Conservation (phyloP, 805 yeast genomes). For the Cyberlindnera petersonii region DNA sequence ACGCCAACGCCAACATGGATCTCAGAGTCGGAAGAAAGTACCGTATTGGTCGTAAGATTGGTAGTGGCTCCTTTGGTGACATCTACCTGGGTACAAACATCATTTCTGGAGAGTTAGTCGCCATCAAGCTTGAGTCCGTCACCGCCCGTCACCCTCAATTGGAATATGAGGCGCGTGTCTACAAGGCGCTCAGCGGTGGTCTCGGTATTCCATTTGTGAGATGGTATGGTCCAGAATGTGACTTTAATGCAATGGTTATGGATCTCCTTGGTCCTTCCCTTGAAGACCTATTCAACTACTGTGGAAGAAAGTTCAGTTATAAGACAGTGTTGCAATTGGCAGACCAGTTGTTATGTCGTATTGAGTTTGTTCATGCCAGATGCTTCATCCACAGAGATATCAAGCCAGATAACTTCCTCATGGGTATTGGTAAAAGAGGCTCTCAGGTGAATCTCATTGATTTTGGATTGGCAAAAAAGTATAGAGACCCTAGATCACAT, state of each 20-base stretch:
- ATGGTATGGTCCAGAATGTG: conserved; percentile 96
- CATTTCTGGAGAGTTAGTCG: conserved; percentile 96
- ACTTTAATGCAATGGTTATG: conserved; percentile 94
- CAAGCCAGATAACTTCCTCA: conserved; percentile 88
- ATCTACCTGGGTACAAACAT: conserved; percentile 90
- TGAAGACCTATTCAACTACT: conserved; percentile 93
- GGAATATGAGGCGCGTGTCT: conserved; percentile 95
- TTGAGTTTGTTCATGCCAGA: conserved; percentile 93
- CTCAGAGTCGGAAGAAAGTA: conserved; percentile 90
- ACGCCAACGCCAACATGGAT: conserved; percentile 42
- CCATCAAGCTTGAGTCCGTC: conserved; percentile 87
- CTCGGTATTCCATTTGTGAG: conserved; percentile 96
- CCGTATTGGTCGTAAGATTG: conserved; percentile 91
- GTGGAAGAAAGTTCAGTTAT: conserved; percentile 88
- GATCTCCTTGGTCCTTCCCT: conserved; percentile 93
- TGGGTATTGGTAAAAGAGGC: conserved; percentile 92
- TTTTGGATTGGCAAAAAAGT: conserved; percentile 92
- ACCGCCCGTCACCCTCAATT: conserved; percentile 94
- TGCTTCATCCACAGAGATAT: conserved; percentile 95
- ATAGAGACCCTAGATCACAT: conserved; percentile 90
- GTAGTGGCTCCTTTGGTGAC: conserved; percentile 97
- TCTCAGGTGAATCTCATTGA: conserved; percentile 95
- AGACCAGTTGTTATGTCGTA: conserved; percentile 89
- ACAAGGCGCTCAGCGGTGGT: conserved; percentile 91
- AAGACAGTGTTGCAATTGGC: conserved; percentile 91